Base-by-base conservation (phyloP, 768 basidiomycete species). In the Podaxis pistillaris region DNA sequence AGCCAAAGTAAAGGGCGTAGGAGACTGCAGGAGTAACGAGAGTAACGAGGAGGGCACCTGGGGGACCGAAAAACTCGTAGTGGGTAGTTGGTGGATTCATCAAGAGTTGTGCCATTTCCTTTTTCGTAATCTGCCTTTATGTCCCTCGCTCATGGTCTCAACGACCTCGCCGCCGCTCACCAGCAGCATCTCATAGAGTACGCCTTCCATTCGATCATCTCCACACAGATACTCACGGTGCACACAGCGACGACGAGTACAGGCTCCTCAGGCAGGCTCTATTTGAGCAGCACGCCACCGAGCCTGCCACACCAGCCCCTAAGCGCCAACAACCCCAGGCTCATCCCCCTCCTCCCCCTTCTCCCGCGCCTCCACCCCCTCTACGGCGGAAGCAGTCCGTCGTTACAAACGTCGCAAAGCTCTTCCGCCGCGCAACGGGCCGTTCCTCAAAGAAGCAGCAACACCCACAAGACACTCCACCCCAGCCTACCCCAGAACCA, bases 21-120 rank as follows among this genome's bases (percentile, higher is more conserved):
- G 86, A 81, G 67, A 86, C 74, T 68, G 83, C 68, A 4, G 94
- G 93, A 11, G 94, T 89, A 13, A 83, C 82, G 46, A 93, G 56
- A 2, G 87, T 84, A 67, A 96, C 81, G 62, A 86, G 77, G 52
- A 89, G 68, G 0, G 94, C 91, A 3, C 93, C 93, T 3, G 82
- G 84, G 2, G 93, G 92, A 0, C 93, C 93, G 50, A 91, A 71
- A 70, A 96, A 96, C 70, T 96, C 94, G 74, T 89, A 94, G 47
- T 78, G 72, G 0, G 78, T 86, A 37, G 93, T 90, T 56, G 80
- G 81, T 0, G 91, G 92, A 66, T 92, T 92, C 68, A 89, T 76
- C 24, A 8, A 37, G 30, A 51, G 26, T 44, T 67, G 64, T 30
- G 62, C 33, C 62, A 61, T 64, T 54, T 68, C 44, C 50, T 59